Base-by-base conservation (phyloP, 306 rosid genomes). In the Astragalus membranaceus region DNA sequence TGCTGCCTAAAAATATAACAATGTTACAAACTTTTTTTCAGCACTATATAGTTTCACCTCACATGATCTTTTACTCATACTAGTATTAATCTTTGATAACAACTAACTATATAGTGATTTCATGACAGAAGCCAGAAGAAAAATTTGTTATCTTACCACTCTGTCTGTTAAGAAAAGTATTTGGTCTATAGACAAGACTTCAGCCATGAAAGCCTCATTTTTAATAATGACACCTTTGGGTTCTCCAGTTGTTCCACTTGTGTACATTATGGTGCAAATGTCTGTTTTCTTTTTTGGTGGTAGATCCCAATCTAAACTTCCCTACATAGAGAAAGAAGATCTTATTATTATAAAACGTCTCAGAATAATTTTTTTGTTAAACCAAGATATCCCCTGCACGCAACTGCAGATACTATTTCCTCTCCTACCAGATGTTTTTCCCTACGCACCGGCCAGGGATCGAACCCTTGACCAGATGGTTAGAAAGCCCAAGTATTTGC, bases 221-320 rank as follows among this genome's bases (percentile, higher is more conserved):
- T 70, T 81, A 67, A 94, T 84, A 26, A 88, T 78, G 10, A 90
- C 98, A 58, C 98, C 96, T 80, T 94, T 90, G 12, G 98, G 97
- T 56, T 90, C 98, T 56, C 96, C 97, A 0, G 98, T 94, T 14
- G 97, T 94, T 83, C 98, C 98, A 83, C 98, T 94, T 44, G 98
- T 94, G 72, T 94, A 90, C 97, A 94, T 94, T 77, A 94, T 84
- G 47, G 96, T 88, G 88, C 95, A 87, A 65, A 87, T 78, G 56
- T 86, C 83, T 3, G 67, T 81, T 76, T 77, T 90, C 74, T 63
- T 85, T 75, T 90, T 90, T 55, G 76, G 55, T 75, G 98, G 97
- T 35, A 88, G 80, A 75, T 88, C 92, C 33, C 71, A 72, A 11
- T 76, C 88, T 53, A 78, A 72, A 78, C 80, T 81, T 72, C 96